Percentiles rank a stretch among this genome's conserved stretches.
Evolutionary conservation across 192 early-diverging fungal species (phyloP).

Genomic region (Coemansia sp.): DNA sequence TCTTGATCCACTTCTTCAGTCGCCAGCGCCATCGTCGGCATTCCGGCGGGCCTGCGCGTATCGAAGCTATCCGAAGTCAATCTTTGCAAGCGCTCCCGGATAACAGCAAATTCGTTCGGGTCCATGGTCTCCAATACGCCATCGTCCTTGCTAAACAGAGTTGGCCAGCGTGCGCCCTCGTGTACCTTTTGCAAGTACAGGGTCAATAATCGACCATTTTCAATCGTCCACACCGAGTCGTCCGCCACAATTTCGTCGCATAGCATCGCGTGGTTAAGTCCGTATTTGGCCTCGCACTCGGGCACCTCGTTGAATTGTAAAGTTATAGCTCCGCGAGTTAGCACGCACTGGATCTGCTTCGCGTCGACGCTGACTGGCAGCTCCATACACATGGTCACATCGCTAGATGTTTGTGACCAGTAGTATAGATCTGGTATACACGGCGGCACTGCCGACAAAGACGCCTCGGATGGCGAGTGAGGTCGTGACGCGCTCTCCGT

Average conservation of each 20-base stretch:
- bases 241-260: constrained; percentile 59
- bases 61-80: constrained; percentile 57
- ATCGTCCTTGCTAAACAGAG: constrained; percentile 64
- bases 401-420: constrained; percentile 70
- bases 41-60: not conserved
- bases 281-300: constrained; percentile 18
- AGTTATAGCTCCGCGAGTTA: constrained; percentile 57
- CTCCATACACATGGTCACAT: constrained; percentile 67
- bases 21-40: constrained; percentile 10
- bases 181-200: constrained; percentile 66
- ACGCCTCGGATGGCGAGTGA: not conserved
- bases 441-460: not conserved
- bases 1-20: constrained; percentile 30
- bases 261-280: constrained; percentile 20
- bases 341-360: constrained; percentile 62
- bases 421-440: constrained; percentile 55
- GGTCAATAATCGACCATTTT: constrained; percentile 61
- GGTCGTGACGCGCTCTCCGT: constrained; percentile 29
- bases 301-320: constrained; percentile 30
- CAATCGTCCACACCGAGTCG: constrained; percentile 71
- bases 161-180: constrained; percentile 65
- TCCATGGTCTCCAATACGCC: constrained; percentile 68
- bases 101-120: constrained; percentile 61
- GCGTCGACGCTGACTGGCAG: constrained; percentile 60
- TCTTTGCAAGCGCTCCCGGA: constrained; percentile 63